Evolutionary conservation across 2,329 filamentous ascomycete genomes (phyloP).

Genomic region (Colletotrichum melonis): DNA sequence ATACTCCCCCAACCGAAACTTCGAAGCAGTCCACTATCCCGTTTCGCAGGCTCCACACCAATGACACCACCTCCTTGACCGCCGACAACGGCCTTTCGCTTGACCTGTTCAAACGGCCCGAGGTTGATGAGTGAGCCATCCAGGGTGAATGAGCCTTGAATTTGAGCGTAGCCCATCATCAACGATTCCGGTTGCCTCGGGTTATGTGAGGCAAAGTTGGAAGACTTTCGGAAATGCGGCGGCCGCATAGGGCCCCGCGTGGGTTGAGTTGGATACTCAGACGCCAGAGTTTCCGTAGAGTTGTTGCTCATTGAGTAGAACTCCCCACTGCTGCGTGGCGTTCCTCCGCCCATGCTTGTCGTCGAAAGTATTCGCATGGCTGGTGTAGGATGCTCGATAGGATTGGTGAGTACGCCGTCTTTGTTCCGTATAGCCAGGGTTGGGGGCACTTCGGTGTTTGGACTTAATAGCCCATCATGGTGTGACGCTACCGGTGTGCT

Average conservation of each 20-base stretch:
- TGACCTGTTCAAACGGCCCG: constrained; percentile 92
- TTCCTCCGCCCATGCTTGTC: constrained; percentile 79
- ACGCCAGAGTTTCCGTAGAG: constrained; percentile 91
- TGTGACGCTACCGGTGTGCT: constrained; percentile 43
- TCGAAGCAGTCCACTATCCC: constrained; percentile 82
- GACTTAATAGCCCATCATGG: constrained; percentile 54
- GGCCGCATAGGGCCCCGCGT: constrained; percentile 52
- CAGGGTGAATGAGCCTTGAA: constrained; percentile 90
- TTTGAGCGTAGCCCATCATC: constrained; percentile 98
- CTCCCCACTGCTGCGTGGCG: constrained; percentile 90
- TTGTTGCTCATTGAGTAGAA: constrained; percentile 97
- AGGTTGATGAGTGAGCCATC: constrained; percentile 93
- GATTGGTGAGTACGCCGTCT: constrained; percentile 59
- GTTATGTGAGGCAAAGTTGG: constrained; percentile 54
- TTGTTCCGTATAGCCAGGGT: constrained; percentile 53
- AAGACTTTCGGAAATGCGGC: constrained; percentile 58
- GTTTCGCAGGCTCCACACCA: constrained; percentile 79
- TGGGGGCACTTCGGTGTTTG: constrained; percentile 40
- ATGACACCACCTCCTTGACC: constrained; percentile 89
- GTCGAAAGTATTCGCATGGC: constrained; percentile 80
- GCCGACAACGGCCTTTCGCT: constrained; percentile 90
- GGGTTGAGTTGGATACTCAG: constrained; percentile 76
- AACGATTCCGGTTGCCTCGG: constrained; percentile 76
- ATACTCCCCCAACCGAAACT: constrained; percentile 90
- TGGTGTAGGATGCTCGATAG: constrained; percentile 67